Base-by-base conservation (phyloP, 805 yeast genomes). In the Kodamaea laetipori region DNA sequence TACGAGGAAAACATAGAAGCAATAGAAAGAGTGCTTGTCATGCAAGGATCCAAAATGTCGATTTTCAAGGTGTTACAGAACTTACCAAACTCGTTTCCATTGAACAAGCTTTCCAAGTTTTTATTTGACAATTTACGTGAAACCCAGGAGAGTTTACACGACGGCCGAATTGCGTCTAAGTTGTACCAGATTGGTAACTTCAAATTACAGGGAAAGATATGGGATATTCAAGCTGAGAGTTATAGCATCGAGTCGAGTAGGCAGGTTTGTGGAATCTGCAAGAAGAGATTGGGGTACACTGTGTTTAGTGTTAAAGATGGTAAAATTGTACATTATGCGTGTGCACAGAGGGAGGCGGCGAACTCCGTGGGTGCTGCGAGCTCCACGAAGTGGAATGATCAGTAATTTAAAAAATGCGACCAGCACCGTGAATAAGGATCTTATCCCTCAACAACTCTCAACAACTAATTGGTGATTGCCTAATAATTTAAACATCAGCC, bases 231-330 rank as follows among this genome's bases (percentile, higher is more conserved):
- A 60, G 52, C 69, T 57, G 49, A 62, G 44, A 53, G 66, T 54
- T 60, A 64, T 64, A 2, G 57, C 50, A 37, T 76, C 9, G 73
- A 76, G 10, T 67, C 71, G 13, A 62, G 61, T 11, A 59, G 56
- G 26, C 66, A 73, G 26, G 59, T 58, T n/a, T 88, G 96, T 57
- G 54, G 62, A 2, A 70, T 80, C 12, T 88, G 96, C 61, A 63
- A 68, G 16, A 81, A 80, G 51, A 59, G 67, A 9, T 63, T 84
- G 25, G 83, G 82, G 2, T 71, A 70, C 48, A 72, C 78, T 37
- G 78, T 84, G 1, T 62, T 81, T 24, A 69, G 79, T 35, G 74
- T 75, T 17, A 76, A 77, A 0, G 66, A 71, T 35, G 66, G 63
- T 19, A 56, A 61, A 3, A 69, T 78, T 4, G 74, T 79, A 3